phyloP scores from a whole-genome alignment of 2,329 filamentous ascomycete genomes.

The Fusarium udum region DNA sequence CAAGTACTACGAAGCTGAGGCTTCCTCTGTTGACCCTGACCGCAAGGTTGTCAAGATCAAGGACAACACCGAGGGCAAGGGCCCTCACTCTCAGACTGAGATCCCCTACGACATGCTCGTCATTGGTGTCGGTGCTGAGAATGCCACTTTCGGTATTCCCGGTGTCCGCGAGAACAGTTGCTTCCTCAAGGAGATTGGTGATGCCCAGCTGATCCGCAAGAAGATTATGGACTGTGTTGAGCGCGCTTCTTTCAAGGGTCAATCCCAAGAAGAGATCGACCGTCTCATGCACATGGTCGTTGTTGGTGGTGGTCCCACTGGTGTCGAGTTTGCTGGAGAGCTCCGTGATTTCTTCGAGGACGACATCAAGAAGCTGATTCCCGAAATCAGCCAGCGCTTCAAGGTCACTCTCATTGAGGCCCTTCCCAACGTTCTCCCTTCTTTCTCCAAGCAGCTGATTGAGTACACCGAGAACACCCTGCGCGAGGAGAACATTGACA shows the following conservation, averaged over 20 bases:
- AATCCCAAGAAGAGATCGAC: constrained; percentile 86
- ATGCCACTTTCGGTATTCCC: constrained; percentile 97
- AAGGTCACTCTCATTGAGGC: constrained; percentile 97
- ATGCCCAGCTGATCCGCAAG: constrained; percentile 96
- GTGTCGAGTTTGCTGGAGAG: constrained; percentile 98
- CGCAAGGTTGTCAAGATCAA: constrained; percentile 88
- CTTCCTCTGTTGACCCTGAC: constrained; percentile 92
- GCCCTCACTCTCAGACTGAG: constrained; percentile 81
- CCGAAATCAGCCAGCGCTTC: constrained; percentile 94
- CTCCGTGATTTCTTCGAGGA: constrained; percentile 99
- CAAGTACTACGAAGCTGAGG: constrained; percentile 98
- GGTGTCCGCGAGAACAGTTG: constrained; percentile 95
- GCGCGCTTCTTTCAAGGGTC: constrained; percentile 98
- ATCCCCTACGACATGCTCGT: constrained; percentile 99
- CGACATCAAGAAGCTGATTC: constrained; percentile 97
- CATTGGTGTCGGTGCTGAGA: constrained; percentile 95
- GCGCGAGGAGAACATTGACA: constrained; percentile 97
- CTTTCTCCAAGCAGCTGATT: constrained; percentile 99
- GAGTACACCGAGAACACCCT: constrained; percentile 99
- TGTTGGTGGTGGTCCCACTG: constrained; percentile 91
- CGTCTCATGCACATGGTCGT: constrained; percentile 98
- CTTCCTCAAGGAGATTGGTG: constrained; percentile 98
- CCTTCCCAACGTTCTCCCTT: constrained; percentile 93
- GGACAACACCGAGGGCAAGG: constrained; percentile 94
- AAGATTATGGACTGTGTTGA: constrained; percentile 99